Percentiles rank a stretch among this genome's conserved stretches.
Conservation (phyloP, 139 green algal genomes). For the Chlorella sp. region DNA sequence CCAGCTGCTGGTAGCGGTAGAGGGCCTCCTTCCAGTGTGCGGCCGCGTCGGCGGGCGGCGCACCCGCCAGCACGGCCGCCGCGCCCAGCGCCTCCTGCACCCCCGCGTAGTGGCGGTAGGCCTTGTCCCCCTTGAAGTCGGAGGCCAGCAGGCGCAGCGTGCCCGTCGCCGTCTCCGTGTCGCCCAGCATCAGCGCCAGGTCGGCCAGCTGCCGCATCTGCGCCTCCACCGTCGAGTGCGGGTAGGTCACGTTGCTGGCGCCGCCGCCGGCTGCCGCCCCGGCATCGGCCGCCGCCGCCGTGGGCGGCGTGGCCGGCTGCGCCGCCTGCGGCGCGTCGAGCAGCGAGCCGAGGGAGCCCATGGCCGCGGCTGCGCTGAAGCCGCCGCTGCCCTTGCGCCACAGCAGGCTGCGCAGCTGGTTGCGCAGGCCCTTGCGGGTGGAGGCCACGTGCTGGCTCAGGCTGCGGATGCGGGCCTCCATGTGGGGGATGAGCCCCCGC, state of each 20-base stretch:
- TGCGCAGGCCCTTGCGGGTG: constrained; percentile 79
- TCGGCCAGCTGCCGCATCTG: constrained; percentile 84
- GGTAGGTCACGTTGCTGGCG: constrained; percentile 18
- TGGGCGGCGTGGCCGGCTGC: constrained; percentile 16
- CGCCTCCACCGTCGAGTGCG: constrained; percentile 54
- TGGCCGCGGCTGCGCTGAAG: too few relatives aligned
- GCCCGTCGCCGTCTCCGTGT: constrained; percentile 76
- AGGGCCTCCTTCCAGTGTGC: constrained; percentile 51
- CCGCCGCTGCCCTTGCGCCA: constrained; percentile 42
- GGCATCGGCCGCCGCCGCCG: not conserved
- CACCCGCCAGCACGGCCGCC: constrained; percentile 37
- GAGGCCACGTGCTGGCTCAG: constrained; percentile 55
- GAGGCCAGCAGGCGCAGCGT: constrained; percentile 79
- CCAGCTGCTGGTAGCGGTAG: constrained; percentile 38
- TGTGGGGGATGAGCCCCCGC: constrained; percentile 58
- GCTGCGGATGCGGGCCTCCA: constrained; percentile 66
- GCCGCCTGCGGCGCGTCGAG: constrained; percentile 18
- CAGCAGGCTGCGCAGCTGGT: constrained; percentile 85
- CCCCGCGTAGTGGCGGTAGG: constrained; percentile 78
- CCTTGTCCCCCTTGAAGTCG: constrained; percentile 68
- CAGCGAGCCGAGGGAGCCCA: not conserved
- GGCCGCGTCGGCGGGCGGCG: constrained; percentile 16
- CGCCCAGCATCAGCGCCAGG: constrained; percentile 82
- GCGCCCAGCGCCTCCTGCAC: constrained; percentile 66
- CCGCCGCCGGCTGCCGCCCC: not conserved